Evolutionary conservation across 177 flowering plant genomes (phyloP).

Genomic region (Vitis hybrid): DNA sequence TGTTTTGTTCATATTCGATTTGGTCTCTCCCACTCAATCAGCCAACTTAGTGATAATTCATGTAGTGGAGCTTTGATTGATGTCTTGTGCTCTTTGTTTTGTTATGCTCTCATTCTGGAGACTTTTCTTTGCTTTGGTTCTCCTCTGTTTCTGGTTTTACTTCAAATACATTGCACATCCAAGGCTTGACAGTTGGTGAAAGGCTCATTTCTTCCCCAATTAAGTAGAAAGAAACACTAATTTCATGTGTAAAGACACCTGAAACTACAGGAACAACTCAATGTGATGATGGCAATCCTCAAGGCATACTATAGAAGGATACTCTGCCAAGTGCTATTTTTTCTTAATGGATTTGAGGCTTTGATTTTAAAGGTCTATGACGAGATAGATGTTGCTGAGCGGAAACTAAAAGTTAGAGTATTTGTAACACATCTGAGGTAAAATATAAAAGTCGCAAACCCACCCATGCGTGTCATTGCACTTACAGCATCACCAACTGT

Average conservation of each 20-base stretch:
- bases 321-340: conserved; percentile 31
- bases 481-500: conserved; percentile 57
- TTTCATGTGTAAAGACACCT: conserved; percentile 43
- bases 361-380: conserved; percentile 73
- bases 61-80: too few species aligned
- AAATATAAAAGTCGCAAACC: conserved; percentile 46
- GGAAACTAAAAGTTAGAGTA: conserved; percentile 82
- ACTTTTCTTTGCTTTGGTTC: too few species aligned
- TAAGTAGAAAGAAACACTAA: conserved; percentile 15
- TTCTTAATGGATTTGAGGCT: conserved; percentile 79
- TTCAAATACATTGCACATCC: conserved; percentile 17
- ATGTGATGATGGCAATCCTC: conserved; percentile 34
- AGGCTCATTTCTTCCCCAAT: conserved; percentile 26
- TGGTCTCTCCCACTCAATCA: too few species aligned
- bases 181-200: conserved; percentile 22
- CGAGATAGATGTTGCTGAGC: conserved; percentile 73
- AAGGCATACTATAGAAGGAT: conserved; percentile 38
- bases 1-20: too few species aligned
- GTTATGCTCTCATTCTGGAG: too few species aligned
- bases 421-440: conserved; percentile 87
- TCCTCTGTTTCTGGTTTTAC: too few species aligned
- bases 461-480: conserved; percentile 38
- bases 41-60: too few species aligned
- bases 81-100: too few species aligned
- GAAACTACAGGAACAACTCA: conserved; percentile 33